Evolutionary conservation across 2,329 filamentous ascomycete genomes (phyloP), one percentile per base, ranked within the genome.

Genomic region (Zymoseptoria passerinii): DNA sequence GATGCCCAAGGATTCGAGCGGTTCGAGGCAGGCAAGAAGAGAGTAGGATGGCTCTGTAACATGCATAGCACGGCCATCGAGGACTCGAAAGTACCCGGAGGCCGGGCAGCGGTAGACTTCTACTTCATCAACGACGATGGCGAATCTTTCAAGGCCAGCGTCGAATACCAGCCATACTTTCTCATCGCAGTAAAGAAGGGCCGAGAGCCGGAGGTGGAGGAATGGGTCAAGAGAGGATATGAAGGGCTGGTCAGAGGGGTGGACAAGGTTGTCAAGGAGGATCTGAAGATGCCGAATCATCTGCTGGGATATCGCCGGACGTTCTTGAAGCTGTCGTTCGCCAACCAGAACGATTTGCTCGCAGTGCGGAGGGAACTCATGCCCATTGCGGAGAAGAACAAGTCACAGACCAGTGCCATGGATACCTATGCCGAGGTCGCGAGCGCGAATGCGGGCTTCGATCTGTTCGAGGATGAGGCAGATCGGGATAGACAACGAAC

Each of bases 401-500:
- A 89, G 78, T 95, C 94, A 76, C 92, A 90, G 67, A 87, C 96
- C 81, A 91, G 90, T 78, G 90, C 92, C 54, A 95, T 97, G 88
- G 94, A 99, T 78, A 92, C 92, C 65, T 99, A 99, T 78, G 92
- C 92, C 49, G 94, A 99, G 78, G 91, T 97, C 70, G 90, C 90
- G n/a, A 90, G 87, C 68, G 83, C 84, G 49, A 91, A 86, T 72
- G 86, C 86, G 73, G 87, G 88, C 63, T 92, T 96, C 71, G 94
- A 99, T 77, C 86, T 97, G 71, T 97, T 96, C 84, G 92, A 97
- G 73, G 84, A 89, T 73, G 89, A 92, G 82, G 83, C 89, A 82
- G 83, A 87, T 76, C 83, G 91, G 73, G 88, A 94, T 74, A 83
- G 82, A 86, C 85, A 87, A 82, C 80, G 81, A 77, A 91, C 87